A percentile compares a stretch with the other conserved stretches of the same genome.
Evolutionary conservation across 129 eudicot genomes (phyloP).

Genomic region (Tanacetum coccineum): DNA sequence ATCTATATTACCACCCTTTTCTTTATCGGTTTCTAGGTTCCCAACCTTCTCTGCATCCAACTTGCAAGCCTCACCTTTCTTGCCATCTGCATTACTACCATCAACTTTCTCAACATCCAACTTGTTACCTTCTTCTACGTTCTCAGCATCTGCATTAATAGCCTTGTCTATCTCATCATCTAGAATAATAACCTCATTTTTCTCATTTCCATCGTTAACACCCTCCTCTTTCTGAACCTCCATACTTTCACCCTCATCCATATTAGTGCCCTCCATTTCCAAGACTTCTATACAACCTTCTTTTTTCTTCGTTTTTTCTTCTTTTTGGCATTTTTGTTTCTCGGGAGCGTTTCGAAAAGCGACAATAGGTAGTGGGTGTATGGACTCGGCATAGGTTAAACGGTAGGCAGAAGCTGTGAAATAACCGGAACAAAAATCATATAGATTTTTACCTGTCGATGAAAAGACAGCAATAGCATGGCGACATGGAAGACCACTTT

Average conservation of each 20-base stretch:
- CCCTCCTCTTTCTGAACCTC: slow-evolving; percentile 5
- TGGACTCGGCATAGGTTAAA: slow-evolving; percentile 43
- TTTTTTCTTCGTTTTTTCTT: slow-evolving; percentile 5
- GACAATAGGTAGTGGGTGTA: slow-evolving; percentile 38
- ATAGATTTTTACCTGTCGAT: slow-evolving; percentile 40
- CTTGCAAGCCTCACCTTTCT: slow-evolving; percentile 2
- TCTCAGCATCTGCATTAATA: background rate
- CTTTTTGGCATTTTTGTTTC: background rate
- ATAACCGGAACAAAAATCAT: slow-evolving; percentile 55
- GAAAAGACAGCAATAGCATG: slow-evolving; percentile 72
- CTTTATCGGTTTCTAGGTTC: slow-evolving; percentile 12
- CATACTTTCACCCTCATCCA: background rate
- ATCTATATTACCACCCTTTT: slow-evolving; percentile 8
- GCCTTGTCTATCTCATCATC: slow-evolving; percentile 3
- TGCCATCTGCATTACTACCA: background rate
- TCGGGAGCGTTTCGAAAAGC: slow-evolving; percentile 11
- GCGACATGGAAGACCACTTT: slow-evolving; percentile 57
- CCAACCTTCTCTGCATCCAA: background rate
- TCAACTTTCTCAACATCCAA: slow-evolving; percentile 13
- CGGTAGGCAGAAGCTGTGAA: slow-evolving; percentile 55
- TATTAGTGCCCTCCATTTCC: slow-evolving; percentile 3
- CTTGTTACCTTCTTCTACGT: background rate
- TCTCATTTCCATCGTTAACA: slow-evolving; percentile 1
- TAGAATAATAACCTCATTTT: background rate
- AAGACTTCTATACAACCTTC: background rate